phyloP scores from a whole-genome alignment of 164 flowering plant genomes.

The Vitis rotundifolia region DNA sequence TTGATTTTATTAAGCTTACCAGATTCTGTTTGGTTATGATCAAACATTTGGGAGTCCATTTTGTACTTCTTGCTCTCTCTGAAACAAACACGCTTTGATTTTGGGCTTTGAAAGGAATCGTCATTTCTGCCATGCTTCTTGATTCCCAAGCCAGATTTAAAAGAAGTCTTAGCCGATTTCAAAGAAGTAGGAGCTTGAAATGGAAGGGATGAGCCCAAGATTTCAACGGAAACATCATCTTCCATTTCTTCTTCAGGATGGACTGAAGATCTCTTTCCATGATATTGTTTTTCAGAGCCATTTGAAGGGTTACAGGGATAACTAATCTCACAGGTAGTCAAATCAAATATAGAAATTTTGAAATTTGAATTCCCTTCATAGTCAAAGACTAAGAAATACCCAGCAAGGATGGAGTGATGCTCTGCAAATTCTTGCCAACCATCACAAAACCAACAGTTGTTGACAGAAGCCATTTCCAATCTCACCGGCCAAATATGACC shows the following conservation, averaged over 20 bases:
- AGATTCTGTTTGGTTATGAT: too few species aligned
- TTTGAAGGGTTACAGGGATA: slow-evolving; percentile 7
- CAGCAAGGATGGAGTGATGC: slow-evolving; percentile 27
- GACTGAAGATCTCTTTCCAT: background rate
- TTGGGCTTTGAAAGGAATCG: too few species aligned
- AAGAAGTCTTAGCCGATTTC: too few species aligned
- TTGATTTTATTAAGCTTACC: too few species aligned
- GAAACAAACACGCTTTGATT: too few species aligned
- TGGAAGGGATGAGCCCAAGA: too few species aligned
- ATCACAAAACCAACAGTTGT: slow-evolving; percentile 34
- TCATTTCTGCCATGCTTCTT: too few species aligned
- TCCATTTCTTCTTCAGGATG: background rate
- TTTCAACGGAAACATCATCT: too few species aligned
- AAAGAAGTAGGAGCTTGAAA: too few species aligned
- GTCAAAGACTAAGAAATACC: slow-evolving; percentile 33
- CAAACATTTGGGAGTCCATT: too few species aligned
- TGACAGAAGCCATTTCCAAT: slow-evolving; percentile 17
- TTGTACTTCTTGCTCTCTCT: too few species aligned
- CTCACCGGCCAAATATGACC: slow-evolving; percentile 36
- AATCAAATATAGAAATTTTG: slow-evolving; percentile 30
- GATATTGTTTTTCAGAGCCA: background rate
- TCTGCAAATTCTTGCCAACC: slow-evolving; percentile 40
- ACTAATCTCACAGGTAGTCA: slow-evolving; percentile 29
- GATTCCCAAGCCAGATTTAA: too few species aligned
- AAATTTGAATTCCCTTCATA: slow-evolving; percentile 40